Base-by-base conservation (phyloP, 352 stramenopile genomes). In the Phytophthora syringae region DNA sequence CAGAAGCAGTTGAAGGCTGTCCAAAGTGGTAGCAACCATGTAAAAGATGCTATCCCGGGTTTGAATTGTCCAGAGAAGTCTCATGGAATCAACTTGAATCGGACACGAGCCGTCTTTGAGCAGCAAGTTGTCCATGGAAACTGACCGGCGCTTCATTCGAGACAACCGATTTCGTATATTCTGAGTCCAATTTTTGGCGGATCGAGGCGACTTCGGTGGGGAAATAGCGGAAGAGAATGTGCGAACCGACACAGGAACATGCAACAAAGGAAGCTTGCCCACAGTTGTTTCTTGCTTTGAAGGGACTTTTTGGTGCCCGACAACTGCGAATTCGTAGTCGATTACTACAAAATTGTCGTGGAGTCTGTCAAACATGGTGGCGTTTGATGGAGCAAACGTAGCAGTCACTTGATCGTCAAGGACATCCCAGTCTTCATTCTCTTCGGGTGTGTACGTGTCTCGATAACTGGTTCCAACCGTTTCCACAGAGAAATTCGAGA, bases 51-150 rank as follows among this genome's bases (percentile, higher is more conserved):
- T 76, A 52, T 95, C 85, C 25, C 87, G 78, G 15, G 84, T 90
- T 55, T 90, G 79, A 37, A 95, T 64, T 1, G 84, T 93, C 87
- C 87, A 95, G 7, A 93, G 52, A 2, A 95, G 60, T 49, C 88
- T 89, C 81, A 93, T 91, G 0, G 86, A 84, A 42, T 94, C 84
- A 1, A 94, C 73, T 77, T 94, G 86, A 27, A 94, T 93, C 1
- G 86, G 86, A 32, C 81, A 79, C 0, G 83, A 91, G 0, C 83
- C 84, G 48, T 91, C 84, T 45, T 89, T 88, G 2, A 90, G 39
- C 13, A 90, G 66, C 16, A 90, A 65, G 32, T 92, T 92, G 48
- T 90, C 81, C 79, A 89, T 92, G 2, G 81, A 89, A 1, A 80
- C 72, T 20, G 81, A 84, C n/a, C 82, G 65, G 12, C 72, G 75